phyloP scores from a whole-genome alignment of 805 yeast genomes.

The Metschnikowia arizonensis region DNA sequence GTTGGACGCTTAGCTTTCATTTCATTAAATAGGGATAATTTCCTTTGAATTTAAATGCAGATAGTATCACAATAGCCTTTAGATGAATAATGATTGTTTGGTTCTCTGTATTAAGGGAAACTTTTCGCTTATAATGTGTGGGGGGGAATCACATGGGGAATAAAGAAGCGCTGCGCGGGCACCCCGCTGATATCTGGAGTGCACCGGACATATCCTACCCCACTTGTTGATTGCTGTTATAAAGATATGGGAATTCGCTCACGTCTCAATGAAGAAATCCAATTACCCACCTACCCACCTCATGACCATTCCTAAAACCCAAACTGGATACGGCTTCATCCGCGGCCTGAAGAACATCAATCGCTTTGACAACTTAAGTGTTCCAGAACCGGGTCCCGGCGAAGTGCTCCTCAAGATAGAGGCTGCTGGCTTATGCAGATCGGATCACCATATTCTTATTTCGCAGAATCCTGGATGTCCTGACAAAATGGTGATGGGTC shows the following conservation, averaged over 20 bases:
- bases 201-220: not conserved
- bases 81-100: not conserved
- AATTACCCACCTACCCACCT: not conserved
- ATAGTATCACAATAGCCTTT: not conserved
- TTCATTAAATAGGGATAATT: constrained; percentile 6
- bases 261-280: not conserved
- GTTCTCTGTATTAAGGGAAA: not conserved
- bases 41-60: constrained; percentile 6
- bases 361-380: constrained; percentile 28
- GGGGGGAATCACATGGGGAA: not conserved
- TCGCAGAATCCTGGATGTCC: constrained; percentile 19
- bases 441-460: constrained; percentile 38
- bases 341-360: constrained; percentile 25
- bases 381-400: constrained; percentile 25
- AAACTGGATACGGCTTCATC: constrained; percentile 31
- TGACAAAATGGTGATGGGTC: constrained; percentile 40
- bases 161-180: not conserved
- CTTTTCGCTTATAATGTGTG: too few relatives aligned
- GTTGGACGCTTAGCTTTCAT: constrained; percentile 5
- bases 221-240: too few relatives aligned
- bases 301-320: constrained; percentile 26
- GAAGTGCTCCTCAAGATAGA: constrained; percentile 38
- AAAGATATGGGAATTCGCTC: not conserved
- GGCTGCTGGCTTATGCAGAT: constrained; percentile 42
- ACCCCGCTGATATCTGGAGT: not conserved